phyloP scores from a whole-genome alignment of 2,329 filamentous ascomycete genomes.

The Sporothrix schenckii region DNA sequence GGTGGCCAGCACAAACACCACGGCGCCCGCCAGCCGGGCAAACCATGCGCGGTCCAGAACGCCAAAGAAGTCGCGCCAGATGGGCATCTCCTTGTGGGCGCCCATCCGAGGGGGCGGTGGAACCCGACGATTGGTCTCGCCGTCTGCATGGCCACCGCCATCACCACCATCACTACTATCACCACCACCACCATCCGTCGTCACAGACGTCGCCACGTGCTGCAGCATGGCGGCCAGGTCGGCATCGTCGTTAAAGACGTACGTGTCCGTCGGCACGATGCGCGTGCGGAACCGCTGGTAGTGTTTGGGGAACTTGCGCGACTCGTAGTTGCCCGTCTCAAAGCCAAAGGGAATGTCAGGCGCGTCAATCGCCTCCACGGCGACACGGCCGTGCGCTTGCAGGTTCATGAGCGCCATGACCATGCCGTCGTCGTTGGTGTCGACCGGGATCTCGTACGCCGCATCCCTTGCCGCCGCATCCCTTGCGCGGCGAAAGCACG shows the following conservation, averaged over 20 bases:
- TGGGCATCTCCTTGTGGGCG: slow-evolving; percentile 58
- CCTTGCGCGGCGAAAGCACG: slow-evolving; percentile 51
- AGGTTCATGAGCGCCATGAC: slow-evolving; percentile 70
- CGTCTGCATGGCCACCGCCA: neutral
- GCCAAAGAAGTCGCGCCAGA: slow-evolving; percentile 73
- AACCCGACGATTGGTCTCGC: slow-evolving; percentile 34
- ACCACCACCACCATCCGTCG: neutral
- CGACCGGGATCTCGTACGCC: slow-evolving; percentile 54
- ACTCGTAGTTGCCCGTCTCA: slow-evolving; percentile 70
- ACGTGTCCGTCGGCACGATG: slow-evolving; percentile 60
- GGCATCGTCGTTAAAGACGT: slow-evolving; percentile 50
- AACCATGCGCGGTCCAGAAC: slow-evolving; percentile 62
- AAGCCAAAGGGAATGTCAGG: slow-evolving; percentile 70
- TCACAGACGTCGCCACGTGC: neutral
- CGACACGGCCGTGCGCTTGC: slow-evolving; percentile 61
- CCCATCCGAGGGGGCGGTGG: slow-evolving; percentile 48
- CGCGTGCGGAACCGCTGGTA: slow-evolving; percentile 67
- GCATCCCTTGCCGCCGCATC: slow-evolving; percentile 35
- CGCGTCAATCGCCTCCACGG: slow-evolving; percentile 57
- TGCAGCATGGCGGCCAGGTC: slow-evolving; percentile 19
- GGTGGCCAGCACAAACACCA: slow-evolving; percentile 65
- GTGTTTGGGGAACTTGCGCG: slow-evolving; percentile 66
- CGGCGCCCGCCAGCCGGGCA: slow-evolving; percentile 64
- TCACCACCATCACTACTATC: neutral
- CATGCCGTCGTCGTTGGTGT: slow-evolving; percentile 62